Conservation (phyloP, 805 yeast genomes). For the Zygotorulaspora sp. region DNA sequence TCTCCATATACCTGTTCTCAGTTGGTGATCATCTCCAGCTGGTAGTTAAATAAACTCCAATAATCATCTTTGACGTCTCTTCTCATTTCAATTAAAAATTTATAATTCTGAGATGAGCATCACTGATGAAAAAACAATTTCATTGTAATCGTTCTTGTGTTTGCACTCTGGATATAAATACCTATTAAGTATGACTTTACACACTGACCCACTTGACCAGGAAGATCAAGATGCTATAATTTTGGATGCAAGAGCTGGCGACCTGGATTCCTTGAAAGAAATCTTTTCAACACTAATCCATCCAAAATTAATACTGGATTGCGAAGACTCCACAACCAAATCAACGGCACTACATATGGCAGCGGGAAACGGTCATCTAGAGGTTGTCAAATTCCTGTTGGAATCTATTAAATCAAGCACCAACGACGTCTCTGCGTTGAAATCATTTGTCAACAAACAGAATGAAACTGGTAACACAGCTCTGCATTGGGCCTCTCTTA, state of each 20-base stretch:
- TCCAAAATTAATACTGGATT: slow-evolving; percentile 40
- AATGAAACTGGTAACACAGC: slow-evolving; percentile 92
- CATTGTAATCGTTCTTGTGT: too few species aligned
- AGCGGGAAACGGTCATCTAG: slow-evolving; percentile 86
- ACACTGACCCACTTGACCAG: slow-evolving; percentile 41
- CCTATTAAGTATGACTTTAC: slow-evolving; percentile 24
- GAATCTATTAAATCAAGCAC: slow-evolving; percentile 36
- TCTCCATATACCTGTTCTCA: too few species aligned
- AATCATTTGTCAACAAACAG: slow-evolving; percentile 43
- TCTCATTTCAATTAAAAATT: slow-evolving; percentile 4
- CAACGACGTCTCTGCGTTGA: slow-evolving; percentile 38
- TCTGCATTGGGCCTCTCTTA: slow-evolving; percentile 92
- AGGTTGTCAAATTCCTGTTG: slow-evolving; percentile 57
- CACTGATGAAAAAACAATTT: too few species aligned
- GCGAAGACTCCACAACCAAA: slow-evolving; percentile 58
- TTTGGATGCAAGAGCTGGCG: slow-evolving; percentile 85
- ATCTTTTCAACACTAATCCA: slow-evolving; percentile 57
- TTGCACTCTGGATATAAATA: too few species aligned
- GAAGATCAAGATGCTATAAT: slow-evolving; percentile 82
- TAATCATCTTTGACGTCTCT: slow-evolving; percentile 1
- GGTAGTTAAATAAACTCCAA: neutral
- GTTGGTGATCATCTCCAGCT: too few species aligned
- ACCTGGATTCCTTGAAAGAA: slow-evolving; percentile 65
- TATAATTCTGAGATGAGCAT: slow-evolving; percentile 12
- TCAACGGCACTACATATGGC: slow-evolving; percentile 92